Evolutionary conservation across 2,329 filamentous ascomycete genomes (phyloP).

Genomic region (Didymellaceae sp.): DNA sequence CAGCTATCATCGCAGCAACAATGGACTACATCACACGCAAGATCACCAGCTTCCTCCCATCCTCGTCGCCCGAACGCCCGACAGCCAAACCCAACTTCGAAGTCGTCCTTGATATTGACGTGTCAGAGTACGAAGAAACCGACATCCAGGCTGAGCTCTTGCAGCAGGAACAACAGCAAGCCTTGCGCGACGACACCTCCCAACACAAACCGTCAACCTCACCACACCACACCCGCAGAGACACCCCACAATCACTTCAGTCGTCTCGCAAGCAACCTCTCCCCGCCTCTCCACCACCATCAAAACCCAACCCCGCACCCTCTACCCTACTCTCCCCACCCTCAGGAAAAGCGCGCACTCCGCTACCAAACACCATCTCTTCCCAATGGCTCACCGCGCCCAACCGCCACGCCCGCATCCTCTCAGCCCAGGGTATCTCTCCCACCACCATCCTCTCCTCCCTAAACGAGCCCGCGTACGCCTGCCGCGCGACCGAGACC

Average conservation of each 20-base stretch:
- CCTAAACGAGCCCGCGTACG: conserved; percentile 32
- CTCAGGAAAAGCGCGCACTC: too few relatives aligned
- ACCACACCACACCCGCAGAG: too few relatives aligned
- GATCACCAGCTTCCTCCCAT: not conserved
- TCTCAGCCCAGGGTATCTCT: not conserved
- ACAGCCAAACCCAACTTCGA: not conserved
- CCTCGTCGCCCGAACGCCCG: not conserved
- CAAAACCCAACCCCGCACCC: too few relatives aligned
- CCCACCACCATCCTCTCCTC: not conserved
- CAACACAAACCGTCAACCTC: too few relatives aligned
- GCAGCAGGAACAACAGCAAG: too few relatives aligned
- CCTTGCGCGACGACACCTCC: too few relatives aligned
- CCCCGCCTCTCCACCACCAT: too few relatives aligned
- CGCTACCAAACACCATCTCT: too few relatives aligned
- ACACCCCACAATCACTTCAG: too few relatives aligned
- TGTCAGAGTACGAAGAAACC: not conserved
- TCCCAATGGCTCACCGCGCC: conserved; percentile 3
- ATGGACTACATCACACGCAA: conserved; percentile 5
- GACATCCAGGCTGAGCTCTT: too few relatives aligned
- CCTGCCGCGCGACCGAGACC: conserved; percentile 34
- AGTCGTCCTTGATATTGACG: too few relatives aligned
- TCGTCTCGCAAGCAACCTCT: too few relatives aligned
- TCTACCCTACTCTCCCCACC: not conserved
- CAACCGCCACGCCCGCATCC: not conserved
- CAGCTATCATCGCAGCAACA: not conserved